Percentiles rank a stretch among this genome's conserved stretches.
phyloP scores from a whole-genome alignment of 371 early-diverging fungal species.

The Mucor irregularis region DNA sequence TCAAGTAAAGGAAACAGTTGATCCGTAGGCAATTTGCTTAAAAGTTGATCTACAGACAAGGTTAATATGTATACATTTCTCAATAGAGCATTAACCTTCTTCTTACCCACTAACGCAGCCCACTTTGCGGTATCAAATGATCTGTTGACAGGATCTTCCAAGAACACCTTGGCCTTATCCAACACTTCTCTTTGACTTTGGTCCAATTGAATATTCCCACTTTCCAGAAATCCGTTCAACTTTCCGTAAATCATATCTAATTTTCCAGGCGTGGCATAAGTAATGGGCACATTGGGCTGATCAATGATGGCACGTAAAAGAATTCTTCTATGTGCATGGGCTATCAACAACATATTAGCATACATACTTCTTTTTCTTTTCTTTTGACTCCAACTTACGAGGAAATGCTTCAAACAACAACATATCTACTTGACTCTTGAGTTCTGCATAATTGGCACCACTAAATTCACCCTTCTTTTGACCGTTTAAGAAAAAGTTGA shows the following conservation, averaged over 20 bases:
- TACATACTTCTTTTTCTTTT: too few species aligned
- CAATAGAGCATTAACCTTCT: too few species aligned
- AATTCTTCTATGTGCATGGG: slow-evolving; percentile 66
- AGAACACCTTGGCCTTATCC: slow-evolving; percentile 22
- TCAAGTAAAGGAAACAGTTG: slow-evolving; percentile 69
- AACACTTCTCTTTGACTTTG: slow-evolving; percentile 24
- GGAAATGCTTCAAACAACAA: slow-evolving; percentile 70
- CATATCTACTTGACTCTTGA: slow-evolving; percentile 62
- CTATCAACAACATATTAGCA: slow-evolving; percentile 19
- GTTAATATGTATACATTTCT: too few species aligned
- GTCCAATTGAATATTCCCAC: slow-evolving; percentile 25
- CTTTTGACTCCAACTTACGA: slow-evolving; percentile 38
- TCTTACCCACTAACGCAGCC: slow-evolving; percentile 41
- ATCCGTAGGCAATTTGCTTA: slow-evolving; percentile 41
- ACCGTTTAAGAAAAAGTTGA: slow-evolving; percentile 64
- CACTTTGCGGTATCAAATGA: slow-evolving; percentile 27
- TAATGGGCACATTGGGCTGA: slow-evolving; percentile 52
- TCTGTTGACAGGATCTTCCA: slow-evolving; percentile 16
- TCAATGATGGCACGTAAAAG: slow-evolving; percentile 35
- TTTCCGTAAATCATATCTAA: slow-evolving; percentile 63
- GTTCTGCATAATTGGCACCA: slow-evolving; percentile 68
- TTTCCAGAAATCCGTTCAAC: slow-evolving; percentile 41
- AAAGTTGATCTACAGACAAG: slow-evolving; percentile 35
- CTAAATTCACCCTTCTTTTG: slow-evolving; percentile 60
- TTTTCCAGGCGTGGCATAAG: slow-evolving; percentile 54